A percentile compares a stretch with the other conserved stretches of the same genome.
Conservation (phyloP, 305 asterid genomes). For the Rubia peregrina region DNA sequence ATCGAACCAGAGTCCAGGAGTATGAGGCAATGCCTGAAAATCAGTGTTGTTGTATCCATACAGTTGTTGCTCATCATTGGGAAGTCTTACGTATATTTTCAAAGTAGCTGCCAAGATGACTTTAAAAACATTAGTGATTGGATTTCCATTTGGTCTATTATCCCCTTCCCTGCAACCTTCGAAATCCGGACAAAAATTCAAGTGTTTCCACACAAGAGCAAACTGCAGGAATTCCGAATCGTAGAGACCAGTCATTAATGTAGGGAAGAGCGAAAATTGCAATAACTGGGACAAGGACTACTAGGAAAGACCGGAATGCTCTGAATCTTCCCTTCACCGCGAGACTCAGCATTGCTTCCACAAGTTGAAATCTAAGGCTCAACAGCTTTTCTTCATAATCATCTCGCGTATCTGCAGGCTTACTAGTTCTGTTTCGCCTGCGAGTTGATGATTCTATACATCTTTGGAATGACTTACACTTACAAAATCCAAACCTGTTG, state of each 20-base stretch:
- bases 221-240: conserved; percentile 59
- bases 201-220: conserved; percentile 33
- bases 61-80: neutral
- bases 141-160: conserved; percentile 10
- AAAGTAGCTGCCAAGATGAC: conserved; percentile 20
- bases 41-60: neutral
- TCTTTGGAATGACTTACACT: no score
- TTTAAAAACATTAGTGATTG: conserved; percentile 15
- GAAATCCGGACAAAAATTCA: conserved; percentile 30
- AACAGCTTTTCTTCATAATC: neutral
- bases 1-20: conserved; percentile 16
- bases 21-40: conserved; percentile 13
- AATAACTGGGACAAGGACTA: conserved; percentile 24
- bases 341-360: conserved; percentile 21
- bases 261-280: conserved; percentile 43
- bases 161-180: conserved; percentile 13
- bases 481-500: no score
- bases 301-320: neutral
- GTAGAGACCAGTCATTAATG: conserved; percentile 28
- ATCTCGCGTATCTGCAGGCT: neutral
- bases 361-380: conserved; percentile 13
- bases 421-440: no score
- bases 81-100: conserved; percentile 14
- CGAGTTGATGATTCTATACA: no score
- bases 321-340: neutral